Conservation (phyloP, 306 rosid species). For the Calophaca sinica region DNA sequence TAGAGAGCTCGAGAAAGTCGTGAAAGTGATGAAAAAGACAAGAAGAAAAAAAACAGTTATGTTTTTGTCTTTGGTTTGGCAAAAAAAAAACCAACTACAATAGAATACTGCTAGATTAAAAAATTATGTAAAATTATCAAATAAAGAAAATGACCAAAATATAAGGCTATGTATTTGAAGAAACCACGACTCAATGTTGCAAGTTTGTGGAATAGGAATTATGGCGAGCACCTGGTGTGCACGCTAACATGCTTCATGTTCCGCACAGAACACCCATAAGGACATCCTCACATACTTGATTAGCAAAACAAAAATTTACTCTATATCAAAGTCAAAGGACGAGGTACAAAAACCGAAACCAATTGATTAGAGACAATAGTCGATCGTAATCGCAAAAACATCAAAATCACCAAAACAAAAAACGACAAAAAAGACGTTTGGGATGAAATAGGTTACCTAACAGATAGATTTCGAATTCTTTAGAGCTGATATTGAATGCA, state of each 20-base stretch:
- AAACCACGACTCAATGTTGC: neutral
- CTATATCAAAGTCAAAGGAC: neutral
- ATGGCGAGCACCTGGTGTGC: slow-evolving; percentile 41
- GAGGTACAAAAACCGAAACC: neutral
- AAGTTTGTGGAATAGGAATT: slow-evolving; percentile 37
- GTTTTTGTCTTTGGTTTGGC: no score
- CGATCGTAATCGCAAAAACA: neutral
- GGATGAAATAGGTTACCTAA: no score
- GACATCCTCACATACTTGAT: neutral
- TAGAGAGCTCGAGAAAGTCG: no score
- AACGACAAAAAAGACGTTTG: no score
- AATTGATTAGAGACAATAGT: neutral
- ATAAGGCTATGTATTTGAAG: no score
- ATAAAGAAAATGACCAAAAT: neutral
- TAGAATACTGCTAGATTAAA: no score
- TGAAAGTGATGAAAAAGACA: no score
- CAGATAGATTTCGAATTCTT: no score
- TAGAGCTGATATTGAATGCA: no score
- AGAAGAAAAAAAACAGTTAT: no score
- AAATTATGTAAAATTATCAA: neutral
- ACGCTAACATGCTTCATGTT: neutral
- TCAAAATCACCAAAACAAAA: neutral
- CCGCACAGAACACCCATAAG: neutral
- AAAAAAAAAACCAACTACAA: no score
- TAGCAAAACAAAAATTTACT: neutral